Percentiles rank a stretch among this genome's conserved stretches.
Evolutionary conservation across 148 eudicot species (phyloP).

Genomic region (Diospyros kaki): DNA sequence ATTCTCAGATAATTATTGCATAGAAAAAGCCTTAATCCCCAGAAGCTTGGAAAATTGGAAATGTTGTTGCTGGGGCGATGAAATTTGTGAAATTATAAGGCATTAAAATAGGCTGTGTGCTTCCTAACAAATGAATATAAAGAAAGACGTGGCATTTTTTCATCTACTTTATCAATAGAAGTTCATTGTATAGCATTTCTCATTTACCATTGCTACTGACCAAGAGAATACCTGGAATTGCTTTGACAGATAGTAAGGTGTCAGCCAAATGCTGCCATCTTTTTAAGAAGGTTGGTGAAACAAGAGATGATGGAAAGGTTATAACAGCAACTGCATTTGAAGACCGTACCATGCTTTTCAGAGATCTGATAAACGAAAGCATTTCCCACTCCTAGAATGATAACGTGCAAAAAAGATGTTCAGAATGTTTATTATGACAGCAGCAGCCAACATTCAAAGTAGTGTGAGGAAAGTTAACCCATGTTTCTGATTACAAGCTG

Average conservation of each 20-base stretch:
- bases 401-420: not conserved
- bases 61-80: no score
- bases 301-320: constrained; percentile 73
- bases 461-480: not conserved
- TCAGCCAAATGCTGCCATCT: constrained; percentile 98
- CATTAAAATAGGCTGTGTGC: no score
- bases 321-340: constrained; percentile 81
- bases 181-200: no score
- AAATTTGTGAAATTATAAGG: no score
- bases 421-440: not conserved
- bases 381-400: constrained; percentile 78
- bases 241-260: constrained; percentile 81
- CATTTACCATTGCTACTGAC: not conserved
- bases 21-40: no score
- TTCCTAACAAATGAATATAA: no score
- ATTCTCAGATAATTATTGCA: no score
- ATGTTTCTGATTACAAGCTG: not conserved
- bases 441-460: not conserved
- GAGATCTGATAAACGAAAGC: constrained; percentile 77
- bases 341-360: constrained; percentile 65
- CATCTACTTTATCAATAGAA: no score
- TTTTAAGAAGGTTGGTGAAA: constrained; percentile 69
- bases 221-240: constrained; percentile 65
- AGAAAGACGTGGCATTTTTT: no score
- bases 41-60: no score